Base-by-base conservation (phyloP, 257 asterid genomes). In the Fraxinus anomala region DNA sequence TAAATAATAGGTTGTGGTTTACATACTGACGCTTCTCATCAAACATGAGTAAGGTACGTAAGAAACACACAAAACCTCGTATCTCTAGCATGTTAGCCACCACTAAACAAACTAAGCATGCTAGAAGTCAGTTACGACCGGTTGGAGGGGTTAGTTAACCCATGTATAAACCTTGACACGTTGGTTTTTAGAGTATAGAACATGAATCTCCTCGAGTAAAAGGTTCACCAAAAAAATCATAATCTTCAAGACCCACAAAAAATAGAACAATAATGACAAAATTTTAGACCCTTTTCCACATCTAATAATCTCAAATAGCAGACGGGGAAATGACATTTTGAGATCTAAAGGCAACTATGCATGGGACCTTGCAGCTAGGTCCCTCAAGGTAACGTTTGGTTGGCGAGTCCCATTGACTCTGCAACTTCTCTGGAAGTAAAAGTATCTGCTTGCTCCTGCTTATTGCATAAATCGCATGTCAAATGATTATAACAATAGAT, bases 381-480 rank as follows among this genome's bases (percentile, higher is more conserved):
- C 49, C 81, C 75, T 92, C 89, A 92, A 70, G 89, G 98, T 44
- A 91, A 80, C 26, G 96, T 85, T 82, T 83, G 89, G 88, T 91
- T 92, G 79, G 80, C 85, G 78, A 96, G 89, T 14, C 97, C 96
- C 98, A 96, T 93, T 1, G 98, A 89, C 74, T 89, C 96, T 26
- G 94, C 98, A 70, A 89, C 87, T 87, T 96, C 97, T 75, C 87
- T 92, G 51, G 96, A 91, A 74, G 97, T 82, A 69, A 78, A 86
- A 28, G 80, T 82, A 80, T 96, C 99, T 80, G 96, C 99, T 90
- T 96, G 99, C 82, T 86, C 98, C 99, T 96, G 99, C 80, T 73
- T 80, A 74, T 79, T 21, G 74, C 69, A 76, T 40, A 67, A 7
- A 70, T 69, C 11, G 75, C 44, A 76, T 40, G 56, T 66, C 72